A percentile compares a stretch with the other conserved stretches of the same genome.
Evolutionary conservation across 1,284 basidiomycete species (phyloP).

Genomic region (Cystobasidiaceae sp.): DNA sequence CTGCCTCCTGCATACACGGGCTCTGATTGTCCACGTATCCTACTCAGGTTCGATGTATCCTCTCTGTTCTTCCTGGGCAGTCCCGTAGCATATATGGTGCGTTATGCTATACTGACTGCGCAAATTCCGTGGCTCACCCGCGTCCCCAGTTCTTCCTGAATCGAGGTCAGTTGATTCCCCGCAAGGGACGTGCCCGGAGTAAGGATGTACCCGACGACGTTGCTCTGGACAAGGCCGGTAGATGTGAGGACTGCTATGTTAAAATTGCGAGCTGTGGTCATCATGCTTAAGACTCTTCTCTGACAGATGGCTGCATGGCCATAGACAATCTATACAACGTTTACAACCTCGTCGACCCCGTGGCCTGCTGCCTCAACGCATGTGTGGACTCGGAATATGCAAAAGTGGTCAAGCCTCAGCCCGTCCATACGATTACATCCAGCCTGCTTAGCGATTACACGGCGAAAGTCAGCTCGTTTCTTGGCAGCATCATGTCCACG

Average conservation of each 20-base stretch:
- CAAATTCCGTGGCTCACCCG: conserved; percentile 21
- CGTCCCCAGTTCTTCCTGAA: conserved; percentile 43
- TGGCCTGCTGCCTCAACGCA: conserved; percentile 46
- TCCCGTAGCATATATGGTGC: conserved; percentile 38
- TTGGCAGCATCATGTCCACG: conserved; percentile 36
- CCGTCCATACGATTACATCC: conserved; percentile 44
- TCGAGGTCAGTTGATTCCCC: conserved; percentile 45
- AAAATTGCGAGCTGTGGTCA: conserved; percentile 20
- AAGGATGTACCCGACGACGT: conserved; percentile 38
- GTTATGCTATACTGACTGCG: not conserved
- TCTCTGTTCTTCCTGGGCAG: conserved; percentile 44
- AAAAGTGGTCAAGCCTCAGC: conserved; percentile 45
- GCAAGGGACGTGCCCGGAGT: conserved; percentile 38
- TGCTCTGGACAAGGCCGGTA: conserved; percentile 41
- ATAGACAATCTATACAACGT: conserved; percentile 42
- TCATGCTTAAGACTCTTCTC: not conserved
- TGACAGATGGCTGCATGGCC: conserved; percentile 34
- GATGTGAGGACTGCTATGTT: conserved; percentile 40
- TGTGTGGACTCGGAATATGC: conserved; percentile 47
- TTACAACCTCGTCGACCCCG: conserved; percentile 48
- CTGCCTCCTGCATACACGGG: too few species aligned
- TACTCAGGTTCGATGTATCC: conserved; percentile 43
- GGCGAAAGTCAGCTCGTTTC: conserved; percentile 43
- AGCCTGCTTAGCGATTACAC: conserved; percentile 43
- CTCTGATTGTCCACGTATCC: too few species aligned